Conservation (phyloP, 2,329 filamentous ascomycete genomes). For the Alternaria ventricosa region DNA sequence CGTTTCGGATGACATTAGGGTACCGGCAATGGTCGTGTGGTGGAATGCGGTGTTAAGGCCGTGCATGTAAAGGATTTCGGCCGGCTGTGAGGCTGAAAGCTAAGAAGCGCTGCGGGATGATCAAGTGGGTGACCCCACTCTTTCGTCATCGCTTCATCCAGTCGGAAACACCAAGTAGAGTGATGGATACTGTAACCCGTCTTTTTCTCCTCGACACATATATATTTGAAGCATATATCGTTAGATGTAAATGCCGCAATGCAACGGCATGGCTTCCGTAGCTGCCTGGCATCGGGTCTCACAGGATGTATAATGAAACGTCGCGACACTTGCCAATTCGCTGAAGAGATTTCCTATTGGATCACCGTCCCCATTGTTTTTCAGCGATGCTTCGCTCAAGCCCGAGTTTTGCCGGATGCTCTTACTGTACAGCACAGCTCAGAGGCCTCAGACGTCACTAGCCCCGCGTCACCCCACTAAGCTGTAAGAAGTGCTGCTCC, state of each 20-base stretch:
- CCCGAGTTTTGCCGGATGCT: constrained; percentile 39
- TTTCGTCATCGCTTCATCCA: constrained; percentile 5
- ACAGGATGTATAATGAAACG: not conserved
- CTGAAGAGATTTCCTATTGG: constrained; percentile 16
- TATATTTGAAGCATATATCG: not conserved
- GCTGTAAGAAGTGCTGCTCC: constrained; percentile 21
- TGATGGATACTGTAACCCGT: not conserved
- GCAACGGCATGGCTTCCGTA: not conserved
- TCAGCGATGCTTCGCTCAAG: constrained; percentile 22
- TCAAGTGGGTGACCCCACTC: constrained; percentile 14
- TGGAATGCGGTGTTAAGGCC: not conserved
- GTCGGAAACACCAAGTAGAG: not conserved
- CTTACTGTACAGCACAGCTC: not conserved
- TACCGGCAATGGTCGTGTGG: constrained; percentile 11
- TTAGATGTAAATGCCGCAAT: too few species aligned
- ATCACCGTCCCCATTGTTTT: constrained; percentile 35
- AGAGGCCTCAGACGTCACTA: constrained; percentile 20
- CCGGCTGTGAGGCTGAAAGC: constrained; percentile 25
- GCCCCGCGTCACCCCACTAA: constrained; percentile 37
- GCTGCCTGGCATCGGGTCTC: not conserved
- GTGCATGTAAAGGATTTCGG: constrained; percentile 4
- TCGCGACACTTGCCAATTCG: constrained; percentile 6
- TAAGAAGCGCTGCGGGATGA: constrained; percentile 17
- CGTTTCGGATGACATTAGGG: not conserved
- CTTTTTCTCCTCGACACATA: not conserved